A percentile compares a stretch with the other conserved stretches of the same genome.
These are phyloP conservation scores for Pinus albicaulis DNA, from an alignment of 75 land plant genomes.

Conservation along the genomic window DNA sequence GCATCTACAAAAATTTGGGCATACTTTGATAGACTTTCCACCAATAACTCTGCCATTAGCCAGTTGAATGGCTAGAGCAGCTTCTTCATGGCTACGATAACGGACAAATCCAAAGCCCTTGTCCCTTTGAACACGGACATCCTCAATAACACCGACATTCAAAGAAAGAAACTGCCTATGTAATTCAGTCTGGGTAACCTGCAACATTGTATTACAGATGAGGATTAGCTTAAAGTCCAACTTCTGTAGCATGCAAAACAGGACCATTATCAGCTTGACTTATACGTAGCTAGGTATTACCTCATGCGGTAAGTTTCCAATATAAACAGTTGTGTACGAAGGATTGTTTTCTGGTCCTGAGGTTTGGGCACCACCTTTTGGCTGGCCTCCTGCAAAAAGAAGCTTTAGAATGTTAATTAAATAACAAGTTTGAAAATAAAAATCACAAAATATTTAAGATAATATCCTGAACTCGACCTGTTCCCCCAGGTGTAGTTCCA, in stretches of 20 bases:
- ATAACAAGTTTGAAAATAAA: not conserved
- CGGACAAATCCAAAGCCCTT: conserved; percentile 99
- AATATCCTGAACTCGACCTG: not conserved
- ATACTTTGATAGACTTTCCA: conserved; percentile 92
- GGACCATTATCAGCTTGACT: not conserved
- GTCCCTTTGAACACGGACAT: conserved; percentile 90
- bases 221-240: not conserved
- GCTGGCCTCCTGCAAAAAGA: conserved; percentile 8
- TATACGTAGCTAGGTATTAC: conserved; percentile 17
- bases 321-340: conserved; percentile 94
- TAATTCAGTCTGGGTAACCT: conserved; percentile 87
- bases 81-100: conserved; percentile 93
- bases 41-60: conserved; percentile 71
- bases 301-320: conserved; percentile 98
- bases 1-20: not conserved
- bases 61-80: conserved; percentile 88
- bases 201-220: not conserved
- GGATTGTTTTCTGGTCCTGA: conserved; percentile 91
- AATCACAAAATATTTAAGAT: not conserved
- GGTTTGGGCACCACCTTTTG: conserved; percentile 39
- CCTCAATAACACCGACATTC: conserved; percentile 93
- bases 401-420: not conserved
- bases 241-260: not conserved
- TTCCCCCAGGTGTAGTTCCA: not conserved
- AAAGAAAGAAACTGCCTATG: conserved; percentile 84